Conservation (phyloP, 2,329 filamentous ascomycete genomes). For the Sporothrix variecibatus region DNA sequence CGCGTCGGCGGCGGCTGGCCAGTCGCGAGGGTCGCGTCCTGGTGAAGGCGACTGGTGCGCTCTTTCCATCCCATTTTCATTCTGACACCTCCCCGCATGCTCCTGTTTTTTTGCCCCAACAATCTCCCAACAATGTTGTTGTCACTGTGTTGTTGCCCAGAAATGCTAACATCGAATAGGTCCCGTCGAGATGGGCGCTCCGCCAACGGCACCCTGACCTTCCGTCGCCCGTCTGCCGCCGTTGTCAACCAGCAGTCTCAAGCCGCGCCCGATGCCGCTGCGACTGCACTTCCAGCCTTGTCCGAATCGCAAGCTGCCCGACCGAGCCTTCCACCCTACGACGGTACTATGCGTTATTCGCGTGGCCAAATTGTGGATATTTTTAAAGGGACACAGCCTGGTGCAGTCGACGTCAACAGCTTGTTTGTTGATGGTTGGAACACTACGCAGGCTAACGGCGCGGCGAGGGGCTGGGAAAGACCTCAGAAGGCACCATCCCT, state of each 20-base stretch:
- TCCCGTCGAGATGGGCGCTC: conserved; percentile 59
- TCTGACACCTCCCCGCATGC: background rate
- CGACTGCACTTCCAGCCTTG: conserved; percentile 30
- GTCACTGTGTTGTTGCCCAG: background rate
- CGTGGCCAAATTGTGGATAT: conserved; percentile 78
- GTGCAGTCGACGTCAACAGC: conserved; percentile 56
- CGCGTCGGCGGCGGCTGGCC: conserved; percentile 78
- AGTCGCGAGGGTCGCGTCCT: conserved; percentile 63
- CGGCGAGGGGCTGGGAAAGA: conserved; percentile 72
- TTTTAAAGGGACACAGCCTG: conserved; percentile 57
- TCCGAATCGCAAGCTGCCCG: conserved; percentile 38
- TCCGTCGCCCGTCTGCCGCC: conserved; percentile 64
- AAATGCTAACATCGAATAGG: conserved; percentile 44
- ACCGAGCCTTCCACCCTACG: conserved; percentile 46
- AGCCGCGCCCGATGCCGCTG: conserved; percentile 28
- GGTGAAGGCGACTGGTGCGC: conserved; percentile 39
- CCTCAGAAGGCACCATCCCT: conserved; percentile 69
- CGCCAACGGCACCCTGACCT: conserved; percentile 64
- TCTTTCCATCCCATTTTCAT: background rate
- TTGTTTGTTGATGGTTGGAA: conserved; percentile 80
- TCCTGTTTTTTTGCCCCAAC: background rate
- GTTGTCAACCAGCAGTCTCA: conserved; percentile 43
- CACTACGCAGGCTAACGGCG: conserved; percentile 69
- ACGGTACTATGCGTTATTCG: conserved; percentile 64
- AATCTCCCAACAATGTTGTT: background rate